A percentile compares a stretch with the other conserved stretches of the same genome.
These are phyloP conservation scores for Letharia columbiana DNA, from an alignment of 495 filamentous ascomycete species.

Conservation along the genomic window DNA sequence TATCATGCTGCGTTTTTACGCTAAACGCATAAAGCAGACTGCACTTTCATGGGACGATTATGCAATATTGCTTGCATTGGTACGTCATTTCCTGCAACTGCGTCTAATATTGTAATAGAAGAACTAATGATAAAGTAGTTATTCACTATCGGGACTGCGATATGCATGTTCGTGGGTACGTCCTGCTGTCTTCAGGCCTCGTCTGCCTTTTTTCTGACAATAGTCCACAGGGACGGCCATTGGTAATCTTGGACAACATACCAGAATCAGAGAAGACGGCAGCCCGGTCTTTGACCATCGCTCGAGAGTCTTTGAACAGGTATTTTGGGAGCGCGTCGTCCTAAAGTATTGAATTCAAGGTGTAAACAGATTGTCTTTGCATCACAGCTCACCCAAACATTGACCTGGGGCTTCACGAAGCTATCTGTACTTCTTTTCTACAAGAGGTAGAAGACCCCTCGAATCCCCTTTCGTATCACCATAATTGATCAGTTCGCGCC, in stretches of 20 bases:
- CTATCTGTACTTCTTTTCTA: constrained; percentile 6
- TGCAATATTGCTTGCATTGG: constrained; percentile 3
- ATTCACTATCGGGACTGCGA: background rate
- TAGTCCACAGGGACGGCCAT: background rate
- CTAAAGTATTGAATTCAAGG: background rate
- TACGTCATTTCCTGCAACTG: background rate
- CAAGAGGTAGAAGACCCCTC: background rate
- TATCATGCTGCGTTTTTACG: background rate
- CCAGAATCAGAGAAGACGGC: background rate
- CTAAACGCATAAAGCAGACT: background rate
- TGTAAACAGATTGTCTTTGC: background rate
- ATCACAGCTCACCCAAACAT: background rate
- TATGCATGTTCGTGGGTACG: constrained; percentile 2
- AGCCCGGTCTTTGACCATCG: background rate
- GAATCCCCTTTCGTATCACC: background rate
- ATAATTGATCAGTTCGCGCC: background rate
- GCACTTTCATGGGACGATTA: background rate
- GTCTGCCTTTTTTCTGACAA: background rate
- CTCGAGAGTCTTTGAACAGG: background rate
- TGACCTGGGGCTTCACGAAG: constrained; percentile 6
- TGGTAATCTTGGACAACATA: constrained; percentile 1
- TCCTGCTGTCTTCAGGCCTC: too few relatives aligned
- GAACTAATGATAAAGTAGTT: background rate
- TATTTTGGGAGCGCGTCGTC: background rate
- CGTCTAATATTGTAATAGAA: too few relatives aligned